Percentiles rank a stretch among this genome's conserved stretches.
phyloP scores from a whole-genome alignment of 1,284 basidiomycete species.

The Malassezia caprae region DNA sequence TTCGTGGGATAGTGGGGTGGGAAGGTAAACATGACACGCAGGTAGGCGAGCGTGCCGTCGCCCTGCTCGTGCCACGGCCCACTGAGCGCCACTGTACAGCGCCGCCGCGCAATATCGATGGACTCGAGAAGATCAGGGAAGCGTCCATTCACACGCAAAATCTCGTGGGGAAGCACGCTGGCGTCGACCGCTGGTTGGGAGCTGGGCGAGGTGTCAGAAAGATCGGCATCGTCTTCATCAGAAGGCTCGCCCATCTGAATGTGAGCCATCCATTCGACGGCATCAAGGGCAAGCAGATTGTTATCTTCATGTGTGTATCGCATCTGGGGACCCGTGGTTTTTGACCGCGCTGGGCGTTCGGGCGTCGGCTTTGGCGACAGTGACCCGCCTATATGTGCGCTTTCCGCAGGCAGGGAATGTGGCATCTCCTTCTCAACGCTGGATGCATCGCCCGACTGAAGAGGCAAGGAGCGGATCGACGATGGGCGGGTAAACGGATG shows the following conservation, averaged over 20 bases:
- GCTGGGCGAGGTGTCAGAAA: background rate
- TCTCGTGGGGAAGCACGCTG: conserved; percentile 25
- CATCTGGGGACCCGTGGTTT: conserved; percentile 8
- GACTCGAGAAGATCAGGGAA: conserved; percentile 32
- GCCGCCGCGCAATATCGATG: conserved; percentile 33
- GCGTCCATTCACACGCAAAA: conserved; percentile 30
- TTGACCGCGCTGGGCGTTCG: background rate
- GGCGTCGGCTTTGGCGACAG: background rate
- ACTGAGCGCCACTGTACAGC: conserved; percentile 34
- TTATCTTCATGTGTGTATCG: conserved; percentile 7
- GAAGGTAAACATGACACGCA: conserved; percentile 37
- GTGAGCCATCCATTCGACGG: background rate
- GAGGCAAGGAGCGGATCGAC: background rate
- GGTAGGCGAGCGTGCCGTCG: conserved; percentile 24
- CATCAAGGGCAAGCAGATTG: background rate
- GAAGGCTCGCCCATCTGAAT: background rate
- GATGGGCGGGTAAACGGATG: background rate
- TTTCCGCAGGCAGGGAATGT: background rate
- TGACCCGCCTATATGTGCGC: background rate
- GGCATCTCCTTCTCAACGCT: background rate
- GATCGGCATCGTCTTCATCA: background rate
- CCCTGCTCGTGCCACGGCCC: conserved; percentile 37
- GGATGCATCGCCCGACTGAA: background rate
- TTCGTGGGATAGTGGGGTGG: conserved; percentile 31
- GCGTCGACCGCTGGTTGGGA: background rate